Conservation (phyloP, 768 basidiomycete genomes). For the Lactarius trivialis region DNA sequence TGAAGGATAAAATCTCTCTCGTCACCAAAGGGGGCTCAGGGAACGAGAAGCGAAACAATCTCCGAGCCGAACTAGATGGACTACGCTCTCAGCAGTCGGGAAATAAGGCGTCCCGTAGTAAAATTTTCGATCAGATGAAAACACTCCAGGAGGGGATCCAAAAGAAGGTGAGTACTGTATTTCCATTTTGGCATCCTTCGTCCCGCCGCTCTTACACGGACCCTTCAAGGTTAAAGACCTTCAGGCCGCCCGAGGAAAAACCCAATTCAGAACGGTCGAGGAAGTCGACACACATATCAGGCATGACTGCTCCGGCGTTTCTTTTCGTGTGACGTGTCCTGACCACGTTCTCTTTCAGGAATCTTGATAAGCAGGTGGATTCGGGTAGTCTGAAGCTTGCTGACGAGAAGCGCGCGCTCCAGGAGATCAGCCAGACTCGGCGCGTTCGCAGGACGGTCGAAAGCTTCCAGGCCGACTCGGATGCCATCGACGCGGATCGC, state of each 20-base stretch:
- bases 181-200: background rate
- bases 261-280: slow-evolving; percentile 68
- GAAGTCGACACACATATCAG: slow-evolving; percentile 86
- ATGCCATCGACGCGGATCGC: slow-evolving; percentile 75
- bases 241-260: slow-evolving; percentile 72
- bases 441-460: slow-evolving; percentile 74
- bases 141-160: slow-evolving; percentile 66
- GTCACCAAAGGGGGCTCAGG: slow-evolving; percentile 53
- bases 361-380: slow-evolving; percentile 86
- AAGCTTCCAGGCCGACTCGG: slow-evolving; percentile 71
- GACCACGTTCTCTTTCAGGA: slow-evolving; percentile 37
- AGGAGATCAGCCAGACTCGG: slow-evolving; percentile 72
- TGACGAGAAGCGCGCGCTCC: slow-evolving; percentile 93
- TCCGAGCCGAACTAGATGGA: slow-evolving; percentile 75
- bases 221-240: slow-evolving; percentile 71
- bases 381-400: slow-evolving; percentile 87
- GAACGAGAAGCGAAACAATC: slow-evolving; percentile 62
- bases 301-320: slow-evolving; percentile 40
- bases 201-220: slow-evolving; percentile 10
- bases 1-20: slow-evolving; percentile 70
- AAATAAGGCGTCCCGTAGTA: slow-evolving; percentile 62
- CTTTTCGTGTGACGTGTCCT: slow-evolving; percentile 11
- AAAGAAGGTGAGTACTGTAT: slow-evolving; percentile 57
- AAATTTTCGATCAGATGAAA: slow-evolving; percentile 75
- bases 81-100: slow-evolving; percentile 75